Conservation (phyloP, 805 yeast genomes). For the Myxozyma geophila region DNA sequence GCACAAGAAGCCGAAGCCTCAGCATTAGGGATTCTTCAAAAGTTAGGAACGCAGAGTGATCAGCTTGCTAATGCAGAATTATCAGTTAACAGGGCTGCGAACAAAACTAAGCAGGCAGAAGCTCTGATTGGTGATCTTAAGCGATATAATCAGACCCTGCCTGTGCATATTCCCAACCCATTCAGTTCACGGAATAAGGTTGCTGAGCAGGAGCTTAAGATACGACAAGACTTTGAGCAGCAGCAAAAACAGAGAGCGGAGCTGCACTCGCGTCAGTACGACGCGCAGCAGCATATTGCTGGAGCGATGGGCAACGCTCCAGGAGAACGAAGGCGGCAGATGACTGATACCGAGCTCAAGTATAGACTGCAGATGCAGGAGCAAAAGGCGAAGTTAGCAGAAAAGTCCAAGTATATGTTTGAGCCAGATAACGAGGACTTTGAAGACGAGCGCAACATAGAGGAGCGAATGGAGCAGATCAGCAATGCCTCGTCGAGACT, state of each 20-base stretch:
- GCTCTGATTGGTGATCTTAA: constrained; percentile 76
- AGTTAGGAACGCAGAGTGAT: constrained; percentile 91
- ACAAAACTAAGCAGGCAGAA: constrained; percentile 80
- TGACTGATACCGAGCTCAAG: constrained; percentile 26
- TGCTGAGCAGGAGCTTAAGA: constrained; percentile 70
- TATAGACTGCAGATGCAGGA: constrained; percentile 49
- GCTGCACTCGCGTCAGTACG: constrained; percentile 61
- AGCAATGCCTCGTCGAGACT: constrained; percentile 69
- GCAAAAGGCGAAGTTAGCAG: constrained; percentile 56
- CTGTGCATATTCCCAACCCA: constrained; percentile 82
- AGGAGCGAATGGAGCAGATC: constrained; percentile 78
- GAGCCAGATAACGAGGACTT: constrained; percentile 94
- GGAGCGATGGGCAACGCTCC: constrained; percentile 46
- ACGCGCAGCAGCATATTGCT: constrained; percentile 70
- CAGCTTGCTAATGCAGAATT: constrained; percentile 78
- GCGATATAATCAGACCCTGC: constrained; percentile 79
- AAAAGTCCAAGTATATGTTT: constrained; percentile 73
- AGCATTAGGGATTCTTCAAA: constrained; percentile 82
- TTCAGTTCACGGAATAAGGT: constrained; percentile 80
- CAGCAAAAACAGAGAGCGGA: constrained; percentile 67
- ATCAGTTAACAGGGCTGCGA: constrained; percentile 72
- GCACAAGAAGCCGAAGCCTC: constrained; percentile 73
- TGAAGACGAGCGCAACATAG: constrained; percentile 85
- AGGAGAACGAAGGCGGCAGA: constrained; percentile 34
- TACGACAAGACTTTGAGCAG: constrained; percentile 63